Evolutionary conservation across 306 rosid genomes (phyloP), one percentile per base, ranked within the genome.

Genomic region (Geum urbanum): DNA sequence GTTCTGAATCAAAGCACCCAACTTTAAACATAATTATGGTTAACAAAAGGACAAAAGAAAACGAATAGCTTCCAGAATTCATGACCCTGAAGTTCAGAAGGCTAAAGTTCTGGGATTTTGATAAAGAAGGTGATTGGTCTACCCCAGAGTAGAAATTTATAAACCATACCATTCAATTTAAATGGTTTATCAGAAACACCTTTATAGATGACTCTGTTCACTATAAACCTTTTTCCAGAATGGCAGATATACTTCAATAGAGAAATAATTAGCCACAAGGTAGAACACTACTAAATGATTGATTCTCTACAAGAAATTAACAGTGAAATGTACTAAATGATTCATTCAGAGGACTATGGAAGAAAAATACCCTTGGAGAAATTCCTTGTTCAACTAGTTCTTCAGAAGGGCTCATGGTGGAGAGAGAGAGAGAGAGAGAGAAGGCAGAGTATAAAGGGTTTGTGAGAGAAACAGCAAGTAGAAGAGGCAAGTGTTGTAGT

Each of bases 361-460:
- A 44, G 53, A 52, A 68, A 63, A 71, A 62, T 72, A 84, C 96
- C 95, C 79, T 81, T 10, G 78, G 84, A 84, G 90, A 84, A 32
- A 76, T 78, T 51, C 87, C 90, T 53, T 78, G 83, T 73, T 90
- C 89, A 49, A 84, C 77, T 78, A 58, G 66, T 65, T 88, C 90
- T 63, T 81, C 75, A 70, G 96, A 79, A 11, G 90, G 90, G 69
- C 83, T 88, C 96, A 88, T 90, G 69, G 82, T 47, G 65, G 56
- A 71, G 14, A 59, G 7, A 60, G 39, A 61, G 40, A 72, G 41
- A 57, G 55, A 57, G 50, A 37, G n/a, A 12, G 66, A n/a, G 50
- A 27, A 48, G 9, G 58, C 49, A 32, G 57, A 16, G 16, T 32
- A 32, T 3, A 32, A 32, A 32, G 37, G 3, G 37, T 32, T 32